Evolutionary conservation across 2,329 filamentous ascomycete genomes (phyloP).

Genomic region (Alternaria panax): DNA sequence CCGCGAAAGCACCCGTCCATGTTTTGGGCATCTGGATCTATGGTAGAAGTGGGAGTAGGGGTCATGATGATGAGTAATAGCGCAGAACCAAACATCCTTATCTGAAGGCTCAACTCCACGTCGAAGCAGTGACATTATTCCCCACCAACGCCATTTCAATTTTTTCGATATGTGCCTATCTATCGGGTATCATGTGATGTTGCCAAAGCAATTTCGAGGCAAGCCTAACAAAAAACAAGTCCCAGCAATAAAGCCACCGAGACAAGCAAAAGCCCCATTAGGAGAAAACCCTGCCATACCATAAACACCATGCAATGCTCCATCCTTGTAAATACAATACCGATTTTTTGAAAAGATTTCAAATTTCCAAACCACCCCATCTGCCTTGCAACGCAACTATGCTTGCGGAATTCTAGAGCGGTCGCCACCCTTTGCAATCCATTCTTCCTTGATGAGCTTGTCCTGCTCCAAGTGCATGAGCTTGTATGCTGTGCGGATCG

Average conservation of each 20-base stretch:
- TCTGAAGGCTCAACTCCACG: background rate
- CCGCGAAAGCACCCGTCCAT: background rate
- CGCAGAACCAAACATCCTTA: no score
- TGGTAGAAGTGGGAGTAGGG: no score
- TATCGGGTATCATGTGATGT: slow-evolving; percentile 18
- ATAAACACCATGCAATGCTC: slow-evolving; percentile 5
- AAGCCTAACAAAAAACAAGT: background rate
- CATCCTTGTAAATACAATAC: background rate
- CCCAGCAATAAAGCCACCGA: background rate
- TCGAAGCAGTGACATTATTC: background rate
- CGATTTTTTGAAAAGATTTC: background rate
- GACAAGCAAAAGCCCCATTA: background rate
- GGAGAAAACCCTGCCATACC: background rate
- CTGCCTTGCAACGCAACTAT: background rate
- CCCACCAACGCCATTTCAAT: slow-evolving; percentile 6
- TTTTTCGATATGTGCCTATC: slow-evolving; percentile 8
- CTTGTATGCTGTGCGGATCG: slow-evolving; percentile 95
- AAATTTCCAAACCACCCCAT: background rate
- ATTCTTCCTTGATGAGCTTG: slow-evolving; percentile 75
- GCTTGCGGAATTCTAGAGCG: slow-evolving; percentile 71
- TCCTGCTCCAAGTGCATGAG: slow-evolving; percentile 79
- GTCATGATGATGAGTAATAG: no score
- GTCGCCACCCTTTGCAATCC: slow-evolving; percentile 75
- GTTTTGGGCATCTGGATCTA: background rate
- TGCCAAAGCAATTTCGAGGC: slow-evolving; percentile 5